Conservation (phyloP, 1,284 basidiomycete genomes). For the Naganishia liquefaciens region DNA sequence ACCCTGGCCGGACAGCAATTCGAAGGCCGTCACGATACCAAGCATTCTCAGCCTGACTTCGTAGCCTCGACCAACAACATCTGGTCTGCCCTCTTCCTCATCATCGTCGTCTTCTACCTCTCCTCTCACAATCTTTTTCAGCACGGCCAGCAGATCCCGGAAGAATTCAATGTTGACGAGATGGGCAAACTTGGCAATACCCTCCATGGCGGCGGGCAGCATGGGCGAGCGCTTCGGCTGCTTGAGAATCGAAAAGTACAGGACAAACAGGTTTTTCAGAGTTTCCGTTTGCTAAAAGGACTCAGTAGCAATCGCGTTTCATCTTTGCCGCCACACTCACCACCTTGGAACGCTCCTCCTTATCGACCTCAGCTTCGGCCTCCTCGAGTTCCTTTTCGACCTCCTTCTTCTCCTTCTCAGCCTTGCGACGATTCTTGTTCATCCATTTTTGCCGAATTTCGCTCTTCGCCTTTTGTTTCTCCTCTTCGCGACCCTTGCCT, state of each 20-base stretch:
- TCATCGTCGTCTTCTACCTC: constrained; percentile 58
- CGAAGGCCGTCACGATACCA: constrained; percentile 93
- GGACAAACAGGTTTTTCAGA: constrained; percentile 92
- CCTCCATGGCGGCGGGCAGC: constrained; percentile 83
- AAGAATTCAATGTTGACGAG: constrained; percentile 99
- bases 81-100: constrained; percentile 36
- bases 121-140: constrained; percentile 72
- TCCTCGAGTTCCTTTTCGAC: constrained; percentile 87
- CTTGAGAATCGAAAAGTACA: constrained; percentile 97
- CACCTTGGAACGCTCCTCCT: constrained; percentile 79
- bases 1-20: constrained; percentile 94
- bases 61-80: constrained; percentile 43
- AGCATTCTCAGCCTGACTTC: constrained; percentile 69
- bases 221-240: constrained; percentile 77
- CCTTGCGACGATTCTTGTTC: constrained; percentile 83
- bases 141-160: constrained; percentile 84
- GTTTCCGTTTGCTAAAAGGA: constrained; percentile 86
- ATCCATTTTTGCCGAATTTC: constrained; percentile 67
- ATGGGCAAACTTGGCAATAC: constrained; percentile 90
- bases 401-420: constrained; percentile 76
- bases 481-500: constrained; percentile 52
- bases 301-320: background rate
- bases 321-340: constrained; percentile 58
- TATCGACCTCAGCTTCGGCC: constrained; percentile 90
- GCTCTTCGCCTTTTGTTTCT: constrained; percentile 63